Evolutionary conservation across 768 basidiomycete genomes (phyloP).

Genomic region (Agaricus subrufescens): DNA sequence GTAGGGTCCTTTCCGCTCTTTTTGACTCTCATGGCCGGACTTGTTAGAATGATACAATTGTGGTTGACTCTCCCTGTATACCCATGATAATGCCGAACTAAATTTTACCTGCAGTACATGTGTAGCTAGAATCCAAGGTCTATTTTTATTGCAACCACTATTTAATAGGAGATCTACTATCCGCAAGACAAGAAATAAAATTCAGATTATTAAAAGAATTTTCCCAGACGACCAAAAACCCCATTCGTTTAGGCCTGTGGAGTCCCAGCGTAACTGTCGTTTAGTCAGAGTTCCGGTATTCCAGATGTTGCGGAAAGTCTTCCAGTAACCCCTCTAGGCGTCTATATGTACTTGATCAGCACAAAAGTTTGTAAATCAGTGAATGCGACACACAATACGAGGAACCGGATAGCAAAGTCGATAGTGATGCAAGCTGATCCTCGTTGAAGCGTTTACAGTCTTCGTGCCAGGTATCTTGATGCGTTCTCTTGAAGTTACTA

Average conservation of each 20-base stretch:
- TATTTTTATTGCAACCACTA: too few species aligned
- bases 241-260: too few species aligned
- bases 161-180: too few species aligned
- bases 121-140: neutral
- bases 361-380: neutral
- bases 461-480: constrained; percentile 88
- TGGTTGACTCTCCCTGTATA: neutral
- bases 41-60: neutral
- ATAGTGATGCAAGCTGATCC: constrained; percentile 77
- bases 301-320: too few species aligned
- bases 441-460: constrained; percentile 84
- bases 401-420: constrained; percentile 81
- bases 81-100: neutral
- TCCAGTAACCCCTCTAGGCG: neutral
- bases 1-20: neutral
- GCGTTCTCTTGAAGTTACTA: constrained; percentile 75
- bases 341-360: neutral
- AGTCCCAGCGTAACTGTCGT: too few species aligned
- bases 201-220: too few species aligned
- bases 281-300: too few species aligned
- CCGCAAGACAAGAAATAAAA: too few species aligned
- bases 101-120: neutral
- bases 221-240: too few species aligned
- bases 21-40: neutral
- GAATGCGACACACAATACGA: constrained; percentile 60